Conservation (phyloP, 2,329 filamentous ascomycete species). For the Beauveria asiatica region DNA sequence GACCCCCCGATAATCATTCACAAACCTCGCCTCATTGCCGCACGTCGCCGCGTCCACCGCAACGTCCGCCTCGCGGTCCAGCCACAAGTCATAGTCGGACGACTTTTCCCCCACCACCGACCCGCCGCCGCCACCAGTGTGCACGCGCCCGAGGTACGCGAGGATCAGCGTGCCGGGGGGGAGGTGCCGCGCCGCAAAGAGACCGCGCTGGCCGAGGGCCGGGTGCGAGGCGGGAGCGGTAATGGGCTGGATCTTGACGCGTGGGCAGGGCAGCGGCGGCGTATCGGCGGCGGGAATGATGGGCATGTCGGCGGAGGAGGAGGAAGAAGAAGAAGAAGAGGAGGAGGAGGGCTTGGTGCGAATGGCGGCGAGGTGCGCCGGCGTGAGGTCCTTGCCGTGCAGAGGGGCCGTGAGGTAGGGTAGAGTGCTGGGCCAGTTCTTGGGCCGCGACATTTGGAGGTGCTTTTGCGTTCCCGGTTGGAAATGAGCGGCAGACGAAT, state of each 20-base stretch:
- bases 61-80: constrained; percentile 46
- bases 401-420: constrained; percentile 44
- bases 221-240: constrained; percentile 39
- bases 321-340: neutral
- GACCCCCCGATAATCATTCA: constrained; percentile 59
- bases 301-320: constrained; percentile 13
- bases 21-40: constrained; percentile 58
- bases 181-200: constrained; percentile 49
- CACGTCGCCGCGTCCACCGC: constrained; percentile 50
- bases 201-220: constrained; percentile 48
- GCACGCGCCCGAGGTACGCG: constrained; percentile 53
- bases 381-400: constrained; percentile 37
- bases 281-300: constrained; percentile 23
- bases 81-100: constrained; percentile 55
- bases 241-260: constrained; percentile 48
- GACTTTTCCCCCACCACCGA: constrained; percentile 18
- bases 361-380: constrained; percentile 32
- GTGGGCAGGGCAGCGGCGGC: constrained; percentile 36
- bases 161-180: constrained; percentile 47
- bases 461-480: neutral
- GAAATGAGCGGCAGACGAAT: neutral
- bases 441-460: constrained; percentile 31
- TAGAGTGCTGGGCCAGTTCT: constrained; percentile 49
- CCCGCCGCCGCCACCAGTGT: constrained; percentile 30
- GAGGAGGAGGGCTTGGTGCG: constrained; percentile 20